Evolutionary conservation across 169 alveolate genomes (phyloP).

Genomic region (Babesia ovis): DNA sequence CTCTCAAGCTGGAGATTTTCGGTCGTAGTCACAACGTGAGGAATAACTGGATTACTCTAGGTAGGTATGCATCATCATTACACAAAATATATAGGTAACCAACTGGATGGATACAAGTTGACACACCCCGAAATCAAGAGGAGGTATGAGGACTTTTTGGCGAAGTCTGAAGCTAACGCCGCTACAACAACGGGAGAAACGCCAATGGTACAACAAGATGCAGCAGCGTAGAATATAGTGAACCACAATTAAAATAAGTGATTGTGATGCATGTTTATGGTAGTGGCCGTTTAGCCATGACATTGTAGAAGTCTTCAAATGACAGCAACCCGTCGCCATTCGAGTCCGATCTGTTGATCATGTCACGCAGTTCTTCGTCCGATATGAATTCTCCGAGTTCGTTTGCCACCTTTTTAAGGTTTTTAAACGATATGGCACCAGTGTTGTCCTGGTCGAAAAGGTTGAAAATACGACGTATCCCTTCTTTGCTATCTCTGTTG

Average conservation of each 20-base stretch:
- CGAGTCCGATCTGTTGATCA: conserved; percentile 98
- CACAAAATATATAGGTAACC: conserved; percentile 74
- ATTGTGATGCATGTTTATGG: conserved; percentile 71
- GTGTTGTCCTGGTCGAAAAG: conserved; percentile 97
- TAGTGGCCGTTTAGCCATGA: conserved; percentile 97
- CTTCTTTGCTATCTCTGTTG: conserved; percentile 97
- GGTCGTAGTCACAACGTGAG: conserved; percentile 93
- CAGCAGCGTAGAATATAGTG: not conserved
- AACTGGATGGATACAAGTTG: conserved; percentile 79
- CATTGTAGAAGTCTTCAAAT: conserved; percentile 96
- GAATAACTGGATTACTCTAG: conserved; percentile 91
- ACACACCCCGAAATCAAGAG: conserved; percentile 72
- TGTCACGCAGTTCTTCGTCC: conserved; percentile 96
- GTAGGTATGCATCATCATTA: conserved; percentile 75
- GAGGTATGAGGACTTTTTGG: conserved; percentile 7
- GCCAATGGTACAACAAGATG: not conserved
- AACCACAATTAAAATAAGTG: not conserved
- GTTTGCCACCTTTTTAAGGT: conserved; percentile 96
- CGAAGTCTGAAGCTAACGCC: not conserved
- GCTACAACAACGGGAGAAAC: not conserved
- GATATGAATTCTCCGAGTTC: conserved; percentile 98
- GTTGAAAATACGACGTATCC: conserved; percentile 94
- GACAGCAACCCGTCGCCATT: conserved; percentile 98
- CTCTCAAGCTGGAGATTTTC: conserved; percentile 90
- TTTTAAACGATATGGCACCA: conserved; percentile 92